phyloP scores from a whole-genome alignment of 495 filamentous ascomycete species.

The Aspergillus ostianus region DNA sequence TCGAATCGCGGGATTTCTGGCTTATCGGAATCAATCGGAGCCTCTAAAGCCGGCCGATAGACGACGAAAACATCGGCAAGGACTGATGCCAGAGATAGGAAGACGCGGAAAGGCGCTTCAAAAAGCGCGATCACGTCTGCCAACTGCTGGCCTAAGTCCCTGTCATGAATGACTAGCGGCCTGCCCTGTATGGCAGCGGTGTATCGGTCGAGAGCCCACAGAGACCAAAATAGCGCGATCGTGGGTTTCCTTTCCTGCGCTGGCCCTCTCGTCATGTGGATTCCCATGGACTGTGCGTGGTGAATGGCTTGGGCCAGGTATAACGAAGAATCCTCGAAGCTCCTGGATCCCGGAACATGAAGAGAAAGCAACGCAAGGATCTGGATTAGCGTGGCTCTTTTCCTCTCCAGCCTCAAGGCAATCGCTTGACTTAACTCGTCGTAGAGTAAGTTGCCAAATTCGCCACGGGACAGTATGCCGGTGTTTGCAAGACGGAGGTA shows the following conservation, averaged over 20 bases:
- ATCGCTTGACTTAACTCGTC: slow-evolving; percentile 16
- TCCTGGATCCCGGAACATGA: slow-evolving; percentile 30
- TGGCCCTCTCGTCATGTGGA: slow-evolving; percentile 46
- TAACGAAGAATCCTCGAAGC: slow-evolving; percentile 35
- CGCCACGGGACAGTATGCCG: slow-evolving; percentile 14
- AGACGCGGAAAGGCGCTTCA: slow-evolving; percentile 37
- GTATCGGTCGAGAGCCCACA: slow-evolving; percentile 62
- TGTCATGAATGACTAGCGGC: slow-evolving; percentile 60
- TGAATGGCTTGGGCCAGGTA: slow-evolving; percentile 40
- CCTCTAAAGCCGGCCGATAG: slow-evolving; percentile 50
- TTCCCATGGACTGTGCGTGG: slow-evolving; percentile 58
- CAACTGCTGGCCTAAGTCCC: slow-evolving; percentile 45
- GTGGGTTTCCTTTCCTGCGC: slow-evolving; percentile 23
- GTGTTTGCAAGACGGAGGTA: slow-evolving; percentile 23
- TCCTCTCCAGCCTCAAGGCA: slow-evolving; percentile 24
- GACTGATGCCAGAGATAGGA: slow-evolving; percentile 42
- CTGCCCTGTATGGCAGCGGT: slow-evolving; percentile 58
- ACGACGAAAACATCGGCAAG: slow-evolving; percentile 59
- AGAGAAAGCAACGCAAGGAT: slow-evolving; percentile 36
- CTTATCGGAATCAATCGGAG: slow-evolving; percentile 35
- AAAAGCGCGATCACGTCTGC: slow-evolving; percentile 22
- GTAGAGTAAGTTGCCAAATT: slow-evolving; percentile 26
- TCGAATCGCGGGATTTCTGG: slow-evolving; percentile 58
- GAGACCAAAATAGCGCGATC: slow-evolving; percentile 55
- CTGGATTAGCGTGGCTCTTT: slow-evolving; percentile 31